These are phyloP conservation scores for Penicillium sp. DNA, from an alignment of 2,329 filamentous ascomycete genomes.

Conservation along the genomic window DNA sequence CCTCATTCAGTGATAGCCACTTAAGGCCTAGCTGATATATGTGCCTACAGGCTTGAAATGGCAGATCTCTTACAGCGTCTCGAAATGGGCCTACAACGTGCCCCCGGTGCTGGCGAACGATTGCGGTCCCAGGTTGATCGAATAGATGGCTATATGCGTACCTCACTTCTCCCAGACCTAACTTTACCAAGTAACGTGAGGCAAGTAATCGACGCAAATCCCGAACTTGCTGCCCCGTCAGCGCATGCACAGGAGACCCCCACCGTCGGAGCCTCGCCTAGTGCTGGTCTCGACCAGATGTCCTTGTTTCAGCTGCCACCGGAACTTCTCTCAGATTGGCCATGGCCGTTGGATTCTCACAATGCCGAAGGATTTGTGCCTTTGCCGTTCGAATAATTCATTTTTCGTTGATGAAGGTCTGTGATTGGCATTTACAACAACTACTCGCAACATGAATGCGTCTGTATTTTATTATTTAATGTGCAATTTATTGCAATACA, in stretches of 20 bases:
- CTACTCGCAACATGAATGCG: not conserved
- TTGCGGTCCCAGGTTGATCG: slow-evolving; percentile 45
- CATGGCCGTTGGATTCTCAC: not conserved
- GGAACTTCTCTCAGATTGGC: not conserved
- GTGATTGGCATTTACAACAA: not conserved
- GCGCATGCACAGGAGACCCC: not conserved
- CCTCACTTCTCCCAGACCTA: slow-evolving; percentile 7
- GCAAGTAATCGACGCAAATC: not conserved
- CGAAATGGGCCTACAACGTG: slow-evolving; percentile 43
- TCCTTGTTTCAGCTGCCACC: not conserved
- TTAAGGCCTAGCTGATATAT: not conserved
- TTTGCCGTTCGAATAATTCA: not conserved
- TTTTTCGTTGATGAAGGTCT: not conserved
- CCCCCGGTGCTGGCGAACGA: slow-evolving; percentile 41
- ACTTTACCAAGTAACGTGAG: not conserved
- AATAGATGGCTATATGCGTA: slow-evolving; percentile 48
- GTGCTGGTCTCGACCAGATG: not conserved
- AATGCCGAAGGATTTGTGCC: not conserved
- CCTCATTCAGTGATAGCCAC: not conserved
- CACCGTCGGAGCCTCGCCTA: not conserved
- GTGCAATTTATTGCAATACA: not conserved
- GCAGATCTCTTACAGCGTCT: slow-evolving; percentile 49
- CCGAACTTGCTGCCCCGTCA: not conserved
- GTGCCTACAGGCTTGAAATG: slow-evolving; percentile 37
- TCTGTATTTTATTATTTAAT: not conserved